Percentiles rank a stretch among this genome's conserved stretches.
phyloP scores from a whole-genome alignment of 148 eudicot species.

The Fagopyrum esculentum region DNA sequence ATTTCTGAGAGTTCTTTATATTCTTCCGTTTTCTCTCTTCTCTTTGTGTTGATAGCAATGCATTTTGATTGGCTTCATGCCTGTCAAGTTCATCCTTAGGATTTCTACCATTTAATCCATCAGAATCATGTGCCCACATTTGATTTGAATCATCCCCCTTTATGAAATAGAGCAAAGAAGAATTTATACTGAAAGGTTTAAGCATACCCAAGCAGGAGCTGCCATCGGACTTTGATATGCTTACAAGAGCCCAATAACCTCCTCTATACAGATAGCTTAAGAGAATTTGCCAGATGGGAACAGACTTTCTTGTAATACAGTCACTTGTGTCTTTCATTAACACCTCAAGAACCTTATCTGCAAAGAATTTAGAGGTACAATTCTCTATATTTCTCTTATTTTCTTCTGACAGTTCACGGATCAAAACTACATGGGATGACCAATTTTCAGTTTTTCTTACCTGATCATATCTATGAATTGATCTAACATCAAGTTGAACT shows the following conservation, averaged over 20 bases:
- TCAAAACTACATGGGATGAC: slow-evolving; percentile 31
- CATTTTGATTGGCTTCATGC: slow-evolving; percentile 16
- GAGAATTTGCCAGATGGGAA: slow-evolving; percentile 73
- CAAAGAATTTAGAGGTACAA: slow-evolving; percentile 31
- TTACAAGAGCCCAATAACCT: slow-evolving; percentile 52
- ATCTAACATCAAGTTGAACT: slow-evolving; percentile 42
- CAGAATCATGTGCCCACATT: slow-evolving; percentile 15
- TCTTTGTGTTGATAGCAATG: slow-evolving; percentile 16
- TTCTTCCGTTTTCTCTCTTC: slow-evolving; percentile 47
- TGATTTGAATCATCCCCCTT: slow-evolving; percentile 19
- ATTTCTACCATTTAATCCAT: slow-evolving; percentile 15
- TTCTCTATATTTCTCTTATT: slow-evolving; percentile 30
- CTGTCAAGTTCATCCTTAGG: slow-evolving; percentile 8
- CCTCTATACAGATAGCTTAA: slow-evolving; percentile 57
- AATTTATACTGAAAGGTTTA: slow-evolving; percentile 61
- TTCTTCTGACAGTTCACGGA: slow-evolving; percentile 30
- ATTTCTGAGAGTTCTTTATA: slow-evolving; percentile 28
- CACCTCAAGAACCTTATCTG: slow-evolving; percentile 57
- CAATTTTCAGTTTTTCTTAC: slow-evolving; percentile 15
- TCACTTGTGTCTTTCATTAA: slow-evolving; percentile 36
- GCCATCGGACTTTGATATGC: slow-evolving; percentile 43
- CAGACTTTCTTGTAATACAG: slow-evolving; percentile 21
- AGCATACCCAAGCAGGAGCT: slow-evolving; percentile 42
- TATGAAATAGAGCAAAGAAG: slow-evolving; percentile 44
- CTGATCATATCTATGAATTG: slow-evolving; percentile 27